These are phyloP conservation scores for Mycotypha africana DNA, from an alignment of 371 early-diverging fungal species.

Conservation along the genomic window DNA sequence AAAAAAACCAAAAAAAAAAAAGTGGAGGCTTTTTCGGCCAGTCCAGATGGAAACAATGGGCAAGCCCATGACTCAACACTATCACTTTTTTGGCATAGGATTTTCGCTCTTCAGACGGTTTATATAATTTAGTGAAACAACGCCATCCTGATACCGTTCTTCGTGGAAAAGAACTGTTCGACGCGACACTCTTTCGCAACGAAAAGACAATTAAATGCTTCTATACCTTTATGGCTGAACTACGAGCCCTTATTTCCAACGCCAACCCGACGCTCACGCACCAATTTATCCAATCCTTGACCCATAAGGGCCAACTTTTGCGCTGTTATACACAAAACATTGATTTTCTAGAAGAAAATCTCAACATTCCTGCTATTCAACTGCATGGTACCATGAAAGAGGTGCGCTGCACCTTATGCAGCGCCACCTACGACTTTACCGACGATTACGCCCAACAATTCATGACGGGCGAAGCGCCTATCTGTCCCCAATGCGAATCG, in stretches of 20 bases:
- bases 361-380: constrained; percentile 72
- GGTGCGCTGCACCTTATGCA: constrained; percentile 83
- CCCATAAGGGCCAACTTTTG: constrained; percentile 65
- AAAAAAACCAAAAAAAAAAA: not conserved
- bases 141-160: constrained; percentile 69
- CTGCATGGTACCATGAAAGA: constrained; percentile 88
- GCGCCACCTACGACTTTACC: constrained; percentile 56
- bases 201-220: constrained; percentile 75
- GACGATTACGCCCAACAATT: constrained; percentile 48
- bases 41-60: no score
- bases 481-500: constrained; percentile 74
- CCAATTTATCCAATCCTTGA: constrained; percentile 73
- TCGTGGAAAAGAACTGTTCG: constrained; percentile 94
- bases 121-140: constrained; percentile 80
- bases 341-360: constrained; percentile 86
- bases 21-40: no score
- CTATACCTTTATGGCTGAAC: constrained; percentile 91
- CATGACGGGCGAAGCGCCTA: constrained; percentile 64
- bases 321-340: constrained; percentile 98
- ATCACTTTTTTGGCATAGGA: constrained; percentile 45
- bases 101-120: constrained; percentile 76
- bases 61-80: constrained; percentile 1
- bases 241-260: constrained; percentile 67
- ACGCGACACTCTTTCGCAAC: constrained; percentile 83
- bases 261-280: constrained; percentile 88